Conservation (phyloP, 129 eudicot genomes). For the Pseudognaphalium luteoalbum region DNA sequence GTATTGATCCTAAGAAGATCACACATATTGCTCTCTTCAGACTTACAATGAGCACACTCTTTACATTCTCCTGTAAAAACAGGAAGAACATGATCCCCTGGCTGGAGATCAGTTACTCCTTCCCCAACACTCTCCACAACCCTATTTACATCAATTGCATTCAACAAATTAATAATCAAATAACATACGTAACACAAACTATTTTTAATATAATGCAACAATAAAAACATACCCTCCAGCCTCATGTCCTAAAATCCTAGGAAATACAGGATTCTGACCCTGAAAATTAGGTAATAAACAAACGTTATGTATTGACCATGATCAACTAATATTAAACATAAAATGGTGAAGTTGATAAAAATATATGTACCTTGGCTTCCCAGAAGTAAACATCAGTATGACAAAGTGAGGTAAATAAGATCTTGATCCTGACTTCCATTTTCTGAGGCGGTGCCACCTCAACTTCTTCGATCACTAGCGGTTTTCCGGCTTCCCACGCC, state of each 20-base stretch:
- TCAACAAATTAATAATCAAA: background rate
- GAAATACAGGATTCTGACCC: slow-evolving; percentile 81
- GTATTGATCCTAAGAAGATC: slow-evolving; percentile 77
- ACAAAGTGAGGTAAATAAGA: slow-evolving; percentile 73
- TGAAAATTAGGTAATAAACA: slow-evolving; percentile 23
- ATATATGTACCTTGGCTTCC: slow-evolving; percentile 69
- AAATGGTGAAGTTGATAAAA: too few species aligned
- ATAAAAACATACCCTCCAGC: slow-evolving; percentile 74
- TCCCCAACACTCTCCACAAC: slow-evolving; percentile 93
- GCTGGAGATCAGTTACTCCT: slow-evolving; percentile 69
- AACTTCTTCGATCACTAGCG: slow-evolving; percentile 72
- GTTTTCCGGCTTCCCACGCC: slow-evolving; percentile 90
- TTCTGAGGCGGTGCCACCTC: slow-evolving; percentile 90
- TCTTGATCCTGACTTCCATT: slow-evolving; percentile 72
- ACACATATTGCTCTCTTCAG: slow-evolving; percentile 88
- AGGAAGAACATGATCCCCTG: slow-evolving; percentile 90
- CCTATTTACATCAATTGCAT: slow-evolving; percentile 32
- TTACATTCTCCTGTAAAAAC: slow-evolving; percentile 89
- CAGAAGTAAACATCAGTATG: slow-evolving; percentile 85
- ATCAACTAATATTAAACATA: too few species aligned
- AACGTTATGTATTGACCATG: background rate
- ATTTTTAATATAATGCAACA: background rate
- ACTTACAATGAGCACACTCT: slow-evolving; percentile 79
- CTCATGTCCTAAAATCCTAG: slow-evolving; percentile 81
- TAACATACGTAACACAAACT: background rate